Conservation (phyloP, 805 yeast species). For the Ogataea naganishii region DNA sequence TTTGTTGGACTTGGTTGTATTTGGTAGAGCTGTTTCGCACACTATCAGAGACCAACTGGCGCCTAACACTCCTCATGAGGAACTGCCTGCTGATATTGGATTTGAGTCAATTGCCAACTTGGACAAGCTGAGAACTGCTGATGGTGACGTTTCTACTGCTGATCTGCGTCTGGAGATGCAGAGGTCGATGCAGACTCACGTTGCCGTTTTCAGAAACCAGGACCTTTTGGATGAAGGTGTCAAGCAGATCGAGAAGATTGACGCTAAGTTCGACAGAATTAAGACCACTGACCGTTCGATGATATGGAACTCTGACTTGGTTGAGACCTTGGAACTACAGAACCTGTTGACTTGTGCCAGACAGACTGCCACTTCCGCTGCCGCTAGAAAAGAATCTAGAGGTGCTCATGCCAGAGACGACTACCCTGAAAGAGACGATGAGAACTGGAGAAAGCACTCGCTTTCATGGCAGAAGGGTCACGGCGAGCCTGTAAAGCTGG, state of each 20-base stretch:
- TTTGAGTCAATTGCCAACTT: slow-evolving; percentile 83
- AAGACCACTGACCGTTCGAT: slow-evolving; percentile 91
- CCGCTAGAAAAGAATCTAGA: slow-evolving; percentile 93
- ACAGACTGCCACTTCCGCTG: slow-evolving; percentile 91
- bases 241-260: slow-evolving; percentile 63
- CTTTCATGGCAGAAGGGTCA: slow-evolving; percentile 77
- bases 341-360: slow-evolving; percentile 95
- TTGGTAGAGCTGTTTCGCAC: slow-evolving; percentile 97
- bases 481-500: slow-evolving; percentile 66
- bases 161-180: slow-evolving; percentile 90
- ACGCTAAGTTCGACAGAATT: slow-evolving; percentile 62
- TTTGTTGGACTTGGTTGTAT: slow-evolving; percentile 88
- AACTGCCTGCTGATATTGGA: slow-evolving; percentile 81
- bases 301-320: slow-evolving; percentile 98
- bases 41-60: slow-evolving; percentile 77
- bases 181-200: slow-evolving; percentile 91
- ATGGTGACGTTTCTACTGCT: slow-evolving; percentile 78
- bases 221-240: slow-evolving; percentile 90
- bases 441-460: slow-evolving; percentile 95
- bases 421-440: slow-evolving; percentile 92
- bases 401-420: slow-evolving; percentile 99
- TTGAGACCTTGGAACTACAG: slow-evolving; percentile 92
- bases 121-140: slow-evolving; percentile 79
- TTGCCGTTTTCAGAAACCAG: slow-evolving; percentile 94
- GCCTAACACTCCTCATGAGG: slow-evolving; percentile 83